These are phyloP conservation scores for Piper longum DNA, from an alignment of 164 flowering plant genomes.

Conservation along the genomic window DNA sequence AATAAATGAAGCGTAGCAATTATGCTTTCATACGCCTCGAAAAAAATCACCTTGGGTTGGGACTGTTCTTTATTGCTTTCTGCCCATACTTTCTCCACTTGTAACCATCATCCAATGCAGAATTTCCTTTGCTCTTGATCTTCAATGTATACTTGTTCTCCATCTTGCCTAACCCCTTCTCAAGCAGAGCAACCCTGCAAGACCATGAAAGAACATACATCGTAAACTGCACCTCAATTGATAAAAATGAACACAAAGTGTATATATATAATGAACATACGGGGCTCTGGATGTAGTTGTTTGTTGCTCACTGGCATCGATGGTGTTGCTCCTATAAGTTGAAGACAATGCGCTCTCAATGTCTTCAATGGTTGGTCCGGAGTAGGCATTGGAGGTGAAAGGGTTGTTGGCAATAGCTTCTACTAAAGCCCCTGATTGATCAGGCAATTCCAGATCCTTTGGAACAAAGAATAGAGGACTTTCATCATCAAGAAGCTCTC, in stretches of 20 bases:
- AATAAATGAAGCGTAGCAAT: no score
- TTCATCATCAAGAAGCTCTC: constrained; percentile 47
- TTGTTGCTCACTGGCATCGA: background rate
- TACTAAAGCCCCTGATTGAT: constrained; percentile 3
- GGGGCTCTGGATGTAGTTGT: constrained; percentile 16
- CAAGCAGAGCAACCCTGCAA: constrained; percentile 29
- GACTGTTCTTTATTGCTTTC: constrained; percentile 84
- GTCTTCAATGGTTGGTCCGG: constrained; percentile 47
- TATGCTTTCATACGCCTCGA: background rate
- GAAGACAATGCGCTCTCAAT: constrained; percentile 34
- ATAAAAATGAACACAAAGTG: background rate
- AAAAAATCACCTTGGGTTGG: constrained; percentile 54
- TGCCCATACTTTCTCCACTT: constrained; percentile 97
- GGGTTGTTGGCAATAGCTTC: constrained; percentile 7
- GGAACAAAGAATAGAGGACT: constrained; percentile 35
- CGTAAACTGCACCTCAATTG: background rate
- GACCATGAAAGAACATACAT: background rate
- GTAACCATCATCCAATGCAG: constrained; percentile 75
- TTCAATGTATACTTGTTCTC: constrained; percentile 65
- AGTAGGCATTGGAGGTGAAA: constrained; percentile 20
- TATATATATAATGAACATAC: constrained; percentile 13
- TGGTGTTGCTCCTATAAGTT: constrained; percentile 2
- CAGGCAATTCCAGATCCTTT: constrained; percentile 2
- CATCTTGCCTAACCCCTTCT: constrained; percentile 30
- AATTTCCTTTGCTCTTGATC: constrained; percentile 48